Evolutionary conservation across 495 filamentous ascomycete genomes (phyloP), one percentile per base, ranked within the genome.

Genomic region (Neurospora terricola): DNA sequence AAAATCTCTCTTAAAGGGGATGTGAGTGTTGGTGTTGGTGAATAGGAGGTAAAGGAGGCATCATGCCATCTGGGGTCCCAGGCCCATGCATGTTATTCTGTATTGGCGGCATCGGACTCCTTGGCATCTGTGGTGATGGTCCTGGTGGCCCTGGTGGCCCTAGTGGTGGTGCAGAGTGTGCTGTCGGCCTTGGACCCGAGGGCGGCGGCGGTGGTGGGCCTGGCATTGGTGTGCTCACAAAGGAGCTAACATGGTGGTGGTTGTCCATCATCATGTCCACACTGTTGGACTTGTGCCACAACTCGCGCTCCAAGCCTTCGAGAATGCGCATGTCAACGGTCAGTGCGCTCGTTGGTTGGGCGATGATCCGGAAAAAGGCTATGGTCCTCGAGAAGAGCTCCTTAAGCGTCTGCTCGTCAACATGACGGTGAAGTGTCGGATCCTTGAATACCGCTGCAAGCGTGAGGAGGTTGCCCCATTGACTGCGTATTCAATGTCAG

Each of bases 381-480:
- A 96, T 93, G 3, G 94, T 97, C 45, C 89, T 88, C 36, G 74
- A 54, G 66, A 90, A 86, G 3, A 91, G 84, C 30, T 78, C 77
- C 36, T 76, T 84, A 4, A 96, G 83, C 4, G 78, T 77, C 0
- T 85, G 77, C 69, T 78, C 78, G 10, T 86, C 77, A 62, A 95
- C 85, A 23, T 87, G 84, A 10, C 81, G 77, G 3, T 76, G 78
- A 1, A 94, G 87, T 39, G 81, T 84, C 69, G 72, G 88, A 82
- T 90, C 87, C 80, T 81, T 80, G 80, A 89, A 95, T 5, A 90
- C 92, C 2, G 95, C 94, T 27, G 93, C 89, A 2, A 99, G 88
- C 7, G 94, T 92, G 59, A 98, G 84, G 78, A 98, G 90, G 79
- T 98, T 99, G 70, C 96, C 96, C 81, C 97, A 99, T 94, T 98